Base-by-base conservation (phyloP, 768 basidiomycete genomes). In the Cystofilobasidium bisporidii region DNA sequence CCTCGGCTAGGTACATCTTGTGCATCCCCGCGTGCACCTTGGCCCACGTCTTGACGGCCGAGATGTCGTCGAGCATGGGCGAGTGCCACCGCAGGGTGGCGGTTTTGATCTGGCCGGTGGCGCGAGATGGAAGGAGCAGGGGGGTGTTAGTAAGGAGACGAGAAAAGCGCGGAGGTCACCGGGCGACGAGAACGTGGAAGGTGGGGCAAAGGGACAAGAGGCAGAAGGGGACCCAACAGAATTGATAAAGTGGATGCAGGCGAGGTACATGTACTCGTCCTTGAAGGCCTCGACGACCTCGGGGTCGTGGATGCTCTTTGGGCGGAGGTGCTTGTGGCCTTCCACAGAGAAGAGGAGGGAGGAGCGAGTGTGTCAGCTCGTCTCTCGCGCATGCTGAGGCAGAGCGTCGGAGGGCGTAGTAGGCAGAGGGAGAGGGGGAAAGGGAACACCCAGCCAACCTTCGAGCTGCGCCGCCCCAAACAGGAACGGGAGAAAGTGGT, bases 21-120 rank as follows among this genome's bases (percentile, higher is more conserved):
- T 89, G 82, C 91, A 99, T 96, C 4, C 94, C 94, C 8, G 81
- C 78, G 76, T 98, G 97, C 71, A 97, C 91, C 76, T 96, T 98
- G 73, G 90, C 88, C 94, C 94, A 98, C 0, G 76, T 77, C 71
- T 79, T 79, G 72, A 81, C 91, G 0, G 87, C 91, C 0, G 91
- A 93, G 64, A 98, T 98, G 74, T 98, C 94, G 76, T 97, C 91
- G 10, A 99, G 83, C 94, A 99, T 98, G 0, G 94, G 94, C 0
- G 91, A 96, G 78, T 99, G 94, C 94, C 94, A 99, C 61, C 91
- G 83, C 0, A 98, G 81, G 0, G 66, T 61, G 11, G 66, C 66
- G 17, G 60, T 67, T 33, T 67, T 67, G 60, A 67, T 61, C 60
- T 61, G 59, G 6, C 0, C 6, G 18, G 18, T 36, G 6, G 36